Base-by-base conservation (phyloP, 768 basidiomycete species). In the Termitomyces titanicus region DNA sequence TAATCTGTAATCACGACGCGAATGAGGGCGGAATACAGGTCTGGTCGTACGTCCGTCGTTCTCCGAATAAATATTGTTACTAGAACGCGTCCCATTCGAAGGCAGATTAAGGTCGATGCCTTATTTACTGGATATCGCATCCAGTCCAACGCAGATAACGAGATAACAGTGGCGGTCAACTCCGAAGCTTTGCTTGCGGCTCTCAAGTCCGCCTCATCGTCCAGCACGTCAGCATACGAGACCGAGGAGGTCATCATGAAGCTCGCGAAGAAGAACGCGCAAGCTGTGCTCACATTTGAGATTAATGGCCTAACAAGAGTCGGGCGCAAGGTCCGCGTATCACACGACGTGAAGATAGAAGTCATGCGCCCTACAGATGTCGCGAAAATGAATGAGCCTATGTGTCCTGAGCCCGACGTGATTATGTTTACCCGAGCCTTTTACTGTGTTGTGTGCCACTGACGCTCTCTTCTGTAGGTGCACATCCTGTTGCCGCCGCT, bases 341-440 rank as follows among this genome's bases (percentile, higher is more conserved):
- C 81, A 0, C 92, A 95, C 65, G 92, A 94, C 63, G 89, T 94
- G 27, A 79, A 81, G 60, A 88, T 94, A 54, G 88, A 89, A 47
- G 85, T 95, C 9, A 79, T 92, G 81, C 83, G 83, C 54, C 87
- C 87, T 1, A 72, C 74, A 0, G 93, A 94, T 54, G 82, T 89
- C 11, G 84, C 80, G 18, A 82, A 77, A 57, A 77, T 94, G 53
- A 78, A 74, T 25, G 93, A 94, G 66, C 93, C 93, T 1, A 68
- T 90, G 61, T 94, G 92, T 64, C 93, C 93, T 1, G 86, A 89
- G 29, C 90, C 92, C 15, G 89, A 94, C 56, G 93, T 92, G 61
- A 61, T 82, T 74, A 13, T 5, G 27, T 15, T 33, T 35, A 50
- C 5, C 29, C 10, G 6, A 3, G 3, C 39, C 27, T 51, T 8